Conservation (phyloP, 176 grass and related monocot species). For the Otatea glauca region DNA sequence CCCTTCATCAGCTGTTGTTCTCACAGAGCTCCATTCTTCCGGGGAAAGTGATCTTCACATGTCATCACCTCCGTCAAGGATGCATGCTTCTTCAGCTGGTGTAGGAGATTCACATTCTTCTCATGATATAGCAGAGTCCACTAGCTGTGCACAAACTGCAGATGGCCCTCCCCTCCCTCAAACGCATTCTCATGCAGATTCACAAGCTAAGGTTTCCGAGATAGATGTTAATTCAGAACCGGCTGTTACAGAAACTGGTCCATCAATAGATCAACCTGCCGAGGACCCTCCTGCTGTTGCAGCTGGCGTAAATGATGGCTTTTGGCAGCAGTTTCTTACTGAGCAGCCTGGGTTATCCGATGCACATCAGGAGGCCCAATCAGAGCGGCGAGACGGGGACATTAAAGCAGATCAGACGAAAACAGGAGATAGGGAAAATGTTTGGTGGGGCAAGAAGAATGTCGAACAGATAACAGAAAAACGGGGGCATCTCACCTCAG, state of each 20-base stretch:
- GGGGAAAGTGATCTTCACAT: slow-evolving; percentile 58
- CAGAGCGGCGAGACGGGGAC: slow-evolving; percentile 62
- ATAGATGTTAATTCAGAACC: slow-evolving; percentile 95
- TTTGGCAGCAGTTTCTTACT: slow-evolving; percentile 94
- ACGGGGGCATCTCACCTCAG: slow-evolving; percentile 66
- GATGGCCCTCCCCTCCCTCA: slow-evolving; percentile 62
- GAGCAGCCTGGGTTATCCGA: slow-evolving; percentile 66
- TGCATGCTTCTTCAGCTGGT: slow-evolving; percentile 58
- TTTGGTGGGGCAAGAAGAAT: slow-evolving; percentile 71
- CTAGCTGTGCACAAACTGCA: slow-evolving; percentile 59
- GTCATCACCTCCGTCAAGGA: slow-evolving; percentile 34
- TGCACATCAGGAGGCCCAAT: slow-evolving; percentile 73
- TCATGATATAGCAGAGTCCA: slow-evolving; percentile 61
- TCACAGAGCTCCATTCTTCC: slow-evolving; percentile 68
- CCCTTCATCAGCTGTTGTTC: slow-evolving; percentile 58
- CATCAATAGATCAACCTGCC: slow-evolving; percentile 52
- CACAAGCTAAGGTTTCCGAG: slow-evolving; percentile 58
- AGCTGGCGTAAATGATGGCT: slow-evolving; percentile 75
- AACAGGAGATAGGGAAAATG: slow-evolving; percentile 33
- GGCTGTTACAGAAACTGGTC: slow-evolving; percentile 60
- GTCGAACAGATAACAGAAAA: slow-evolving; percentile 64
- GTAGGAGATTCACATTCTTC: slow-evolving; percentile 59
- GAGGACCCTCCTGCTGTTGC: slow-evolving; percentile 26
- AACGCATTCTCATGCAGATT: slow-evolving; percentile 44
- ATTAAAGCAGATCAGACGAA: slow-evolving; percentile 48